Evolutionary conservation across 441 rosid genomes (phyloP).

Genomic region (Pelargonium cotyledonis): DNA sequence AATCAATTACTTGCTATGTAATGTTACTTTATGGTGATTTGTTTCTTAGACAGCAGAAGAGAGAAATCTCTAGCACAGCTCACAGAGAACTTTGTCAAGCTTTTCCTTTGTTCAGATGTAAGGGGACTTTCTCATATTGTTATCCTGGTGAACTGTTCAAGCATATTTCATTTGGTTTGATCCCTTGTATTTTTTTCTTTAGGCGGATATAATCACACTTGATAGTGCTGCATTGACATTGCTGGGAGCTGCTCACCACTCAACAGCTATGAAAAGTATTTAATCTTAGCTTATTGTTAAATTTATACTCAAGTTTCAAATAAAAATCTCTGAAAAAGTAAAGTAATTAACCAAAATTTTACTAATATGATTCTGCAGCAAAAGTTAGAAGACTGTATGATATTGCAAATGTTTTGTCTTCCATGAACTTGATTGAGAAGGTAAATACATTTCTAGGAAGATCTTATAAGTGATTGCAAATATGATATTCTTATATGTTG

Average conservation of each 20-base stretch:
- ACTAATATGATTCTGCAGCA: conserved; percentile 42
- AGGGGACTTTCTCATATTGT: conserved; percentile 21
- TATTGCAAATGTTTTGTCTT: conserved; percentile 79
- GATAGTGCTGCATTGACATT: conserved; percentile 62
- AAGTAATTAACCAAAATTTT: conserved; percentile 14
- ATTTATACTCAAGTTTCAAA: not conserved
- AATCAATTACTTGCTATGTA: not conserved
- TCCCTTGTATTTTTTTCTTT: conserved; percentile 10
- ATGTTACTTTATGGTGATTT: conserved; percentile 14
- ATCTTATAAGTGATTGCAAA: not conserved
- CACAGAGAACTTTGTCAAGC: conserved; percentile 84
- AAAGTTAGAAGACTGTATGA: conserved; percentile 81
- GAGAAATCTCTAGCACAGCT: conserved; percentile 72
- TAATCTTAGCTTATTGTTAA: not conserved
- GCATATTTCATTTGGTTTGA: conserved; percentile 11
- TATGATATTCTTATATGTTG: not conserved
- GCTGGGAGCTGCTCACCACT: conserved; percentile 47
- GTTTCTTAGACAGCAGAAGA: conserved; percentile 46
- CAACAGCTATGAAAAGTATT: conserved; percentile 66
- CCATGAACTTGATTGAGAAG: conserved; percentile 76
- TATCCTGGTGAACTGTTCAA: conserved; percentile 6
- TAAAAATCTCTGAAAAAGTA: not conserved
- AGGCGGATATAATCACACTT: conserved; percentile 62
- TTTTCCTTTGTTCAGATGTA: conserved; percentile 74
- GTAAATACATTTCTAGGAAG: conserved; percentile 25